Base-by-base conservation (phyloP, 805 yeast genomes). In the Cyberlindnera bimundalis region DNA sequence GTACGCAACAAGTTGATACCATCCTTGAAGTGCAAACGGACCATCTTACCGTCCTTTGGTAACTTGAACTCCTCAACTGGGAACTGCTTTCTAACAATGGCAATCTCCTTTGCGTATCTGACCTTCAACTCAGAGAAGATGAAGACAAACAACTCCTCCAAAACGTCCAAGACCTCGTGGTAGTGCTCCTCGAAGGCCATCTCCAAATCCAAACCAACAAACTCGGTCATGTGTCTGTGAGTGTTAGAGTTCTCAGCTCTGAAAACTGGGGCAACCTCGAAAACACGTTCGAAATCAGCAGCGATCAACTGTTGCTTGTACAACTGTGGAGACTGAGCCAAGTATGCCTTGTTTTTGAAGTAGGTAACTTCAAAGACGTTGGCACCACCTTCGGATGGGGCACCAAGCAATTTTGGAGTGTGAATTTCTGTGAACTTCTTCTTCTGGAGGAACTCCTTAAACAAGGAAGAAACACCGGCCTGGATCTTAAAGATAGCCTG, bases 181-280 rank as follows among this genome's bases (percentile, higher is more conserved):
- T 93, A 93, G 70, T 93, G 97, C 70, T 90, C 96, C 71, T 93
- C 98, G 61, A 93, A 85, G 10, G 96, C 86, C 96, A 93, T 89
- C 70, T 93, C 99, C 69, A 93, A 69, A 74, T 93, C 99, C 57
- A 95, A 80, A 44, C 99, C 99, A 47, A 84, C 85, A 65, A 93
- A 93, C 69, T 93, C 99, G 42, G 99, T 93, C 96, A 93, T 83
- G 68, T 93, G 99, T 71, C 99, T 90, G 67, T 93, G 98, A 16
- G 99, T 91, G 73, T 93, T 90, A 47, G 98, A 91, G 75, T 93
- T 91, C 68, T 93, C 99, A 43, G 99, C 99, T 70, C 99, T 81
- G 78, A 93, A 93, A 32, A 93, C 98, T 27, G 99, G 98, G 2
- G 93, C 98, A 59, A 93, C 76, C 71, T 93, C 99, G 62, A 79